Base-by-base conservation (phyloP, 1,284 basidiomycete species). In the Ceratobasidium sp. region DNA sequence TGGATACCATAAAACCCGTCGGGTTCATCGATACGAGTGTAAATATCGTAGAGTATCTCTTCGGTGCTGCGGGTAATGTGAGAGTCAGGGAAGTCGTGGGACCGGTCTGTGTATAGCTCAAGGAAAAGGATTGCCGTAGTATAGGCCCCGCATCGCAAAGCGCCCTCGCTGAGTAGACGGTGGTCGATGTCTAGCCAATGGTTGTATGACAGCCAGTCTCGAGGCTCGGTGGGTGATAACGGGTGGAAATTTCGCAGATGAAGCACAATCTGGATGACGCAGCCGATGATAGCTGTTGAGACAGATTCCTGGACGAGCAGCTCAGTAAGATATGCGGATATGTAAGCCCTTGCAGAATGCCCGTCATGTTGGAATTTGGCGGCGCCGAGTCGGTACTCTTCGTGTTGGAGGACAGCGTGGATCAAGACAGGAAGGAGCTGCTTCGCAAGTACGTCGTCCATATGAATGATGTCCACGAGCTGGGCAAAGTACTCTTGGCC, bases 1-100 rank as follows among this genome's bases (percentile, higher is more conserved):
- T 89, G 85, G 74, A 98, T 94, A 1, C 94, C 95, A 79, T 99
- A 99, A 79, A 99, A 99, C 0, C 96, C 95, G 77, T 99, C 96
- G 0, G 96, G 96, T 77, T 99, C 96, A 77, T 97, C 95, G 73
- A 99, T 94, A 77, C 94, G 92, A 74, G 88, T 89, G 79, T 98
- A 99, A 64, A 98, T 94, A 67, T 92, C 88, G 80, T 96, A 97
- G 56, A 98, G 83, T 40, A 95, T 84, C 53, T 86, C 81, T 79
- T 92, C 89, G 3, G 83, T 80, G 12, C 80, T 63, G 21, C 64
- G 64, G 5, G 49, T 78, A 42, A 76, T 53, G 62, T 78, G 75
- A 33, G 81, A 72, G 78, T 79, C 76, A 0, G 77, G 69, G 16
- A 76, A 74, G 16, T 77, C 75, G n/a, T 75, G 76, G 36, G 14